Conservation (phyloP, 768 basidiomycete species). For the Bullera alba region DNA sequence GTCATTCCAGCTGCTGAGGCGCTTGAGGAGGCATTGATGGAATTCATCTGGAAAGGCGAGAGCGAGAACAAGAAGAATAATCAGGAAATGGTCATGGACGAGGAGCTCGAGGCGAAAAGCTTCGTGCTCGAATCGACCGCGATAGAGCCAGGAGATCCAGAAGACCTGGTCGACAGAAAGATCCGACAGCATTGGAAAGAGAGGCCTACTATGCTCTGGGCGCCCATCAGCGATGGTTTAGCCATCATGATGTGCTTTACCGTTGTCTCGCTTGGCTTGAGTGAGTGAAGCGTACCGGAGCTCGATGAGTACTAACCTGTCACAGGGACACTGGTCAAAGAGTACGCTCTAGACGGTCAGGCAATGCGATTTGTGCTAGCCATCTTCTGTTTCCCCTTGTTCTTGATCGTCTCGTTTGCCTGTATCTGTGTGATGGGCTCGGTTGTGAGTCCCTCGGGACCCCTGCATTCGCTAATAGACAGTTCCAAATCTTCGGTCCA, state of each 20-base stretch:
- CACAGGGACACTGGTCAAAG: conserved; percentile 58
- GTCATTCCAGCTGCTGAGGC: conserved; percentile 57
- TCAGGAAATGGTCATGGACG: conserved; percentile 27
- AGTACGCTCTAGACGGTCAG: conserved; percentile 61
- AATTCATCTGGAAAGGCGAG: conserved; percentile 63
- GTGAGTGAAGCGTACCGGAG: conserved; percentile 48
- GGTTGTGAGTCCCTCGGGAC: conserved; percentile 39
- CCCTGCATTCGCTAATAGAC: not conserved
- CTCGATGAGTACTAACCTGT: conserved; percentile 50
- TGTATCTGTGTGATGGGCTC: conserved; percentile 41
- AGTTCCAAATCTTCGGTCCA: conserved; percentile 56
- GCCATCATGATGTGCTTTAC: conserved; percentile 32
- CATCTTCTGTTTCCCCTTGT: conserved; percentile 60
- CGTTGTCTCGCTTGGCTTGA: conserved; percentile 31
- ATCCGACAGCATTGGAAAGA: conserved; percentile 25
- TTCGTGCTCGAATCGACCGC: not conserved
- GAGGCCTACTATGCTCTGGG: conserved; percentile 36
- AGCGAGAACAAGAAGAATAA: conserved; percentile 31
- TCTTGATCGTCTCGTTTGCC: conserved; percentile 54
- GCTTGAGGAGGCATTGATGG: conserved; percentile 64
- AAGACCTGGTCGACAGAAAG: conserved; percentile 30
- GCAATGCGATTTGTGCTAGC: conserved; percentile 62
- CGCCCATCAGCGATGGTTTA: conserved; percentile 35
- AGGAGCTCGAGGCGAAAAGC: conserved; percentile 11
- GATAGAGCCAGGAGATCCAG: conserved; percentile 15